Conservation (phyloP, 768 basidiomycete genomes). For the Hemileccinum rubropunctum region DNA sequence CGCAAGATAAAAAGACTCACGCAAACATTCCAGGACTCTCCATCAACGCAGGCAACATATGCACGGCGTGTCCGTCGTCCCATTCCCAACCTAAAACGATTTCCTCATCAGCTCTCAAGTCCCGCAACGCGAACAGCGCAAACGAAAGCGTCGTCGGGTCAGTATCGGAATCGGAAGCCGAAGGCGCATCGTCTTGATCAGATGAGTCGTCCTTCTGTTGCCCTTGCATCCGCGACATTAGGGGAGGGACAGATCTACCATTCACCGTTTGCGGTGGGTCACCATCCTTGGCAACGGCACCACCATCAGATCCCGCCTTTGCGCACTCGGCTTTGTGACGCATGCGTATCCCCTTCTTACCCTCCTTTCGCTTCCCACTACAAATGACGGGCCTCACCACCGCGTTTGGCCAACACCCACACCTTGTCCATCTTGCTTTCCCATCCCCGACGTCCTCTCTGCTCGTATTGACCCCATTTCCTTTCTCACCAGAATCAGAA, state of each 20-base stretch:
- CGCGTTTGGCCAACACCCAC: constrained; percentile 53
- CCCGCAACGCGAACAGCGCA: constrained; percentile 75
- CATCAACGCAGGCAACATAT: constrained; percentile 68
- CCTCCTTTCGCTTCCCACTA: constrained; percentile 16
- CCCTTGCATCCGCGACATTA: constrained; percentile 3
- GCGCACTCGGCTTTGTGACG: constrained; percentile 19
- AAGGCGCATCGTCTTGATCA: constrained; percentile 18
- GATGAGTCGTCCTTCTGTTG: constrained; percentile 14
- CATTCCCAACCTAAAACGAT: constrained; percentile 94
- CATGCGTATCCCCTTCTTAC: constrained; percentile 17
- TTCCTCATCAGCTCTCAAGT: constrained; percentile 78
- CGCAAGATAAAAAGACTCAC: constrained; percentile 39
- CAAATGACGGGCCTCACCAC: constrained; percentile 45
- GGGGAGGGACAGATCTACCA: constrained; percentile 9
- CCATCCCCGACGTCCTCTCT: constrained; percentile 38
- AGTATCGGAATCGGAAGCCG: constrained; percentile 19
- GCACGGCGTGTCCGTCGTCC: constrained; percentile 89
- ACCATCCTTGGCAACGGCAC: background rate
- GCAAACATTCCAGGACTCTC: constrained; percentile 53
- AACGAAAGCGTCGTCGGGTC: constrained; percentile 53
- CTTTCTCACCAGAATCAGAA: constrained; percentile 20
- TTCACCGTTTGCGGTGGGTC: constrained; percentile 9
- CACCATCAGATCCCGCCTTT: constrained; percentile 3
- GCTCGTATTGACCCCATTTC: background rate
- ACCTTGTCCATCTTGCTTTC: constrained; percentile 54